Base-by-base conservation (phyloP, 345 rosid genomes). In the Citrus inodora region DNA sequence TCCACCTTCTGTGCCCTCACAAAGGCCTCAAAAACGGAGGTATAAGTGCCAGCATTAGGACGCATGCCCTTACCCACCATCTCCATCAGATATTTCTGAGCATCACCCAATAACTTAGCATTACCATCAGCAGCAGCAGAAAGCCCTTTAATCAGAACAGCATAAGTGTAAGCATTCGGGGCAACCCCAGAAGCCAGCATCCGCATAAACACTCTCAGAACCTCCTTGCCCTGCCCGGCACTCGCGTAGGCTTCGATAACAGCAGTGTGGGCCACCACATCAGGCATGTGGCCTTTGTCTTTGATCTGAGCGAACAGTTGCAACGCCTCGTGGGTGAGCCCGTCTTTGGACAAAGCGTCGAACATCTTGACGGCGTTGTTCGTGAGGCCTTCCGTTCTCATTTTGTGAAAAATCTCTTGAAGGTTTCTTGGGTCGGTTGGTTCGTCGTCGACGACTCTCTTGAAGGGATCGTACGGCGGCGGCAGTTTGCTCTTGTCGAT, bases 311-410 rank as follows among this genome's bases (percentile, higher is more conserved):
- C 28, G 83, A 92, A 92, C 68, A 94, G 92, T 78, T 92, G 84
- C 30, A 92, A 82, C 2, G 98, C 95, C 76, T 94, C 94, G 74
- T 91, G 95, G 16, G 91, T 88, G 30, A 86, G 86, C 1, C 95
- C 98, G 79, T 92, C 92, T 80, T 87, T 89, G 17, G 98, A 92
- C 89, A 93, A 86, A 3, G 81, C 91, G 80, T 93, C 98, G 88
- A 93, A 92, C 97, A 92, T 92, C 89, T 90, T 92, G 79, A 87
- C 87, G 46, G 97, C 98, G 70, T 86, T 78, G 70, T 87, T 79
- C 3, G 78, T 66, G 0, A 93, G 87, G 4, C 93, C 92, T 21
- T 88, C 91, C 0, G 90, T 73, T 38, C 87, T 76, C 94, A 93
- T 89, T 55, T 87, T 82, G 65, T 92, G 94, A 80, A 92, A 92